A percentile compares a stretch with the other conserved stretches of the same genome.
phyloP scores from a whole-genome alignment of 495 filamentous ascomycete species.

The Monascus purpureus region DNA sequence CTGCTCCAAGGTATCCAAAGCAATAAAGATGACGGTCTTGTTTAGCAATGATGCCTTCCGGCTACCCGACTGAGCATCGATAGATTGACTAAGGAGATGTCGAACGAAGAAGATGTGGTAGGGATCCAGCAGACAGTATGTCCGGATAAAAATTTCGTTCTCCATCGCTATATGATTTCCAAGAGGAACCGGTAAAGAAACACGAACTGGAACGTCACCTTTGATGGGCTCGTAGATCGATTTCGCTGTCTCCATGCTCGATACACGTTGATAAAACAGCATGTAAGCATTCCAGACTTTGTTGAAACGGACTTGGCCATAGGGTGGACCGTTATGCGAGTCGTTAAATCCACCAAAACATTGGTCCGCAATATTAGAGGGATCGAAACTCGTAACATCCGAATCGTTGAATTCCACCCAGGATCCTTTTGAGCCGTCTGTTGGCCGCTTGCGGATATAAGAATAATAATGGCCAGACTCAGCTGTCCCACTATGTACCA shows the following conservation, averaged over 20 bases:
- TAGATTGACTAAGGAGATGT: slow-evolving; percentile 37
- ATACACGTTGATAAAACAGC: slow-evolving; percentile 87
- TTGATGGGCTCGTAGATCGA: slow-evolving; percentile 15
- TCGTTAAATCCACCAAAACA: slow-evolving; percentile 70
- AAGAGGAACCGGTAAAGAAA: slow-evolving; percentile 41
- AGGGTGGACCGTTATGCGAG: slow-evolving; percentile 22
- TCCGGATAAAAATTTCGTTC: slow-evolving; percentile 58
- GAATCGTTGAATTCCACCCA: slow-evolving; percentile 97
- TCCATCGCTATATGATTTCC: slow-evolving; percentile 50
- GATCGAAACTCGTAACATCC: slow-evolving; percentile 62
- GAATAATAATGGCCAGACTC: slow-evolving; percentile 98
- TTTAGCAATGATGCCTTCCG: slow-evolving; percentile 41
- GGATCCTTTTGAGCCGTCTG: slow-evolving; percentile 26
- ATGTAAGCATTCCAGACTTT: slow-evolving; percentile 89
- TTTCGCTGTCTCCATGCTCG: slow-evolving; percentile 36
- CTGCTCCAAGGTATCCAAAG: slow-evolving; percentile 63
- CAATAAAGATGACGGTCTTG: slow-evolving; percentile 46
- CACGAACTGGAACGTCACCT: slow-evolving; percentile 34
- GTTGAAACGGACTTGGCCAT: slow-evolving; percentile 31
- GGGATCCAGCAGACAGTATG: slow-evolving; percentile 70
- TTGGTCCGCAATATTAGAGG: slow-evolving; percentile 49
- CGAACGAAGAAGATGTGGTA: slow-evolving; percentile 55
- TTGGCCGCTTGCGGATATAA: slow-evolving; percentile 70
- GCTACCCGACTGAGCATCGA: slow-evolving; percentile 25
- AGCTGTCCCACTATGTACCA: slow-evolving; percentile 86